phyloP scores from a whole-genome alignment of 495 filamentous ascomycete genomes.

The Parachaetomium inaequale region DNA sequence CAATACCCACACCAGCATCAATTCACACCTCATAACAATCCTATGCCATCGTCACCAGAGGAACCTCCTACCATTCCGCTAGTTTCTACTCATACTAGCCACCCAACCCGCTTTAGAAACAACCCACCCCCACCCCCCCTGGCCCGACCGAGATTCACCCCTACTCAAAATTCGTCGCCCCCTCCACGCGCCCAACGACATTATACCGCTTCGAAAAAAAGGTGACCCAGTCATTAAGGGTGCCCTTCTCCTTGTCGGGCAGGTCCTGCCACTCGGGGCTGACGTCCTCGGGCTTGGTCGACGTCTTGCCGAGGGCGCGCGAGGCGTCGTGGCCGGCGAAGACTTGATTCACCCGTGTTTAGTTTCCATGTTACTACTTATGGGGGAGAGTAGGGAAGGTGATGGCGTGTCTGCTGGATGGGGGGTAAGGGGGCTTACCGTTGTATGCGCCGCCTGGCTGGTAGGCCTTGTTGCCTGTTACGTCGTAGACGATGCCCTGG shows the following conservation, averaged over 20 bases:
- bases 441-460: slow-evolving; percentile 78
- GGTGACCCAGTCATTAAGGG: slow-evolving; percentile 85
- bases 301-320: slow-evolving; percentile 79
- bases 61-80: not conserved
- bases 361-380: too few relatives aligned
- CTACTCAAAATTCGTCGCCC: slow-evolving; percentile 47
- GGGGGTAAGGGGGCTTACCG: too few relatives aligned
- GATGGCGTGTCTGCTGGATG: not conserved
- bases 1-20: not conserved
- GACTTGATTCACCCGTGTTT: too few relatives aligned
- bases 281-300: slow-evolving; percentile 81
- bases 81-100: not conserved
- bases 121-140: not conserved
- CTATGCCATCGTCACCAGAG: not conserved
- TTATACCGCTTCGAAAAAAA: slow-evolving; percentile 97
- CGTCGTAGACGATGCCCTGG: slow-evolving; percentile 85
- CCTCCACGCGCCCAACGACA: slow-evolving; percentile 75
- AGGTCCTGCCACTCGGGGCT: slow-evolving; percentile 80
- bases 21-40: not conserved
- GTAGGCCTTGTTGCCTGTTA: slow-evolving; percentile 81
- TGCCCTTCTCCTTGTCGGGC: slow-evolving; percentile 77
- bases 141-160: too few relatives aligned
- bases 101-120: not conserved
- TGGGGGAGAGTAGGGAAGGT: not conserved
- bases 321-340: slow-evolving; percentile 96